A percentile compares a stretch with the other conserved stretches of the same genome.
Evolutionary conservation across 2,329 filamentous ascomycete species (phyloP).

Genomic region (Drechslerella dactyloides): DNA sequence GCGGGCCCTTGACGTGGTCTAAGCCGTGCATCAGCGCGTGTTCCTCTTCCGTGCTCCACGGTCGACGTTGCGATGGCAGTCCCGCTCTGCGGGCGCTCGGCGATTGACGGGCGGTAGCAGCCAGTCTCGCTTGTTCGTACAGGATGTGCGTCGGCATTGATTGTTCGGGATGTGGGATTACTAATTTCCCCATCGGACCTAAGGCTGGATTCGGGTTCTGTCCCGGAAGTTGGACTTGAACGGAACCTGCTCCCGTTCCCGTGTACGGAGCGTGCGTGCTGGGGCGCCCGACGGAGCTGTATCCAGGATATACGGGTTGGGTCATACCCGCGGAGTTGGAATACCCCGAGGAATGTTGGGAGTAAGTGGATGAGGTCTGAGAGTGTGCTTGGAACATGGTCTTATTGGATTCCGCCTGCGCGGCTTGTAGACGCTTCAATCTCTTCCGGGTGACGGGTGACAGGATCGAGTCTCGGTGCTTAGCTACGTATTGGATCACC

Average conservation of each 20-base stretch:
- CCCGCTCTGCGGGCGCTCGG: conserved; percentile 64
- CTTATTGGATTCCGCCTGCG: conserved; percentile 41
- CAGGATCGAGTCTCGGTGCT: conserved; percentile 65
- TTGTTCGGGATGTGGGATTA: conserved; percentile 58
- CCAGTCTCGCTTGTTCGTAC: conserved; percentile 66
- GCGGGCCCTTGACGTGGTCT: conserved; percentile 85
- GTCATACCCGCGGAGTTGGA: conserved; percentile 19
- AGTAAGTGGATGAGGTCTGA: conserved; percentile 26
- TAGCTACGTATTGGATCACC: conserved; percentile 66
- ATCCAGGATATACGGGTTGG: conserved; percentile 42
- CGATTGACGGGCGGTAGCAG: conserved; percentile 65
- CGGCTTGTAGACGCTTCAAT: conserved; percentile 37
- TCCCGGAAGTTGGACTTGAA: conserved; percentile 31
- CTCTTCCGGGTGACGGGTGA: conserved; percentile 55
- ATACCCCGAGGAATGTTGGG: conserved; percentile 30
- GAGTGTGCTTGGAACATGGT: conserved; percentile 46
- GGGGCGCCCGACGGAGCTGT: conserved; percentile 24
- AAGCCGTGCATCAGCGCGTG: conserved; percentile 87
- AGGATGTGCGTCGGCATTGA: conserved; percentile 64
- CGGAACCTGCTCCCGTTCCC: conserved; percentile 37
- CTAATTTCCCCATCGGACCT: conserved; percentile 31
- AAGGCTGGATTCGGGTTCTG: conserved; percentile 36
- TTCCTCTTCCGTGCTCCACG: conserved; percentile 88
- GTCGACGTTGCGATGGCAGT: conserved; percentile 69
- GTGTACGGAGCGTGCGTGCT: conserved; percentile 32